phyloP scores from a whole-genome alignment of 257 asterid genomes.

The Solanum etuberosum region DNA sequence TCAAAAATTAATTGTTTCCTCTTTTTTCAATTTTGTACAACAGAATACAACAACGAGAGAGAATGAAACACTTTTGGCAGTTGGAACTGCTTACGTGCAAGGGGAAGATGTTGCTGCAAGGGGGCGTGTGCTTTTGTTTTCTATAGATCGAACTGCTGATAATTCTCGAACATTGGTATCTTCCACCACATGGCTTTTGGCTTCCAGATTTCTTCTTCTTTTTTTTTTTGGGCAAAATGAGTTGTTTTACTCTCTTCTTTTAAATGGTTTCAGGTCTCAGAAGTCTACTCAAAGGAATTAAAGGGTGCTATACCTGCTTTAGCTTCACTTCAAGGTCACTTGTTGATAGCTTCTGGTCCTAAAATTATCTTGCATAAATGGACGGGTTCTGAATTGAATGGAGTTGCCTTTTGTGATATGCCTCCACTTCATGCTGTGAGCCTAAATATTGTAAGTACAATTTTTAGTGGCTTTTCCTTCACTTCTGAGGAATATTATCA shows the following conservation, averaged over 20 bases:
- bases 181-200: not conserved
- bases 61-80: conserved; percentile 85
- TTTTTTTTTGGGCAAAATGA: not conserved
- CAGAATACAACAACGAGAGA: conserved; percentile 76
- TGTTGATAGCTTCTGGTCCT: conserved; percentile 93
- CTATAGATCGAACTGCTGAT: conserved; percentile 64
- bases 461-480: not conserved
- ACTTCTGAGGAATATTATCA: not conserved
- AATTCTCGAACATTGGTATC: conserved; percentile 51
- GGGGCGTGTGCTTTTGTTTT: conserved; percentile 83
- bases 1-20: not conserved
- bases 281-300: conserved; percentile 85
- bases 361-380: conserved; percentile 86
- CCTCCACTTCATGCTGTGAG: conserved; percentile 99
- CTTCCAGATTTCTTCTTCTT: not conserved
- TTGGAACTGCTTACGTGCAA: conserved; percentile 97
- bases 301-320: conserved; percentile 99
- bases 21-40: not conserved
- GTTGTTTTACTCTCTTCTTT: conserved; percentile 1
- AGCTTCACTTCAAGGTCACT: conserved; percentile 92
- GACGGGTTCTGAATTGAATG: conserved; percentile 91
- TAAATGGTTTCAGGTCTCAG: conserved; percentile 55
- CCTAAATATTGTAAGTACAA: conserved; percentile 74
- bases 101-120: conserved; percentile 99
- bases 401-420: conserved; percentile 80